Evolutionary conservation across 768 basidiomycete genomes (phyloP), one percentile per base, ranked within the genome.

Genomic region (Botryobasidium botryosum): DNA sequence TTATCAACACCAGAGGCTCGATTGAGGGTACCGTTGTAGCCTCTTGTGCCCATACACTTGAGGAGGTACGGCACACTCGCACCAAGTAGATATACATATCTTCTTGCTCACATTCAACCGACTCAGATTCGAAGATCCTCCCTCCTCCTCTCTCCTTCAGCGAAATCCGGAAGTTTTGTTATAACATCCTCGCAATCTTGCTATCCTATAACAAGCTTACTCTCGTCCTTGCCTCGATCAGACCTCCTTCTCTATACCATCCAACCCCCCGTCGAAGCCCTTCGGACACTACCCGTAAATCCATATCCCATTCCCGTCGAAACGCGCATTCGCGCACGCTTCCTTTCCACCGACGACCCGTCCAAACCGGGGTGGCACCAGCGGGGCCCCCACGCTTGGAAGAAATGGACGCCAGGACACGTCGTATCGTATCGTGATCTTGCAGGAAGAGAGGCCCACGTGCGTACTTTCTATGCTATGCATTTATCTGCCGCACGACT

Each of bases 11-110:
- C 27, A 47, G 24, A 44, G 47, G 55, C 6, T 59, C 64, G 45
- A 53, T 7, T n/a, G 18, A 5, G 35, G 38, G 40, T 3, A 37
- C 61, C 6, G 50, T 71, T 13, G 52, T 77, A 28, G 48, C 75
- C 20, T 71, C 71, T 8, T 79, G 76, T 52, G 72, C 70, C 5
- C 77, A 79, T 55, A 75, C 77, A 2, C 55, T 79, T 23, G 70
- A 77, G 57, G 69, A 75, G 70, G 75, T 67, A 17, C 13, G 28
- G 21, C n/a, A n/a, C n/a, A n/a, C n/a, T n/a, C n/a, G n/a, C n/a
- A n/a, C n/a, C n/a, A n/a, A n/a, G n/a, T n/a, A n/a, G n/a, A n/a
- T n/a, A n/a, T n/a, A n/a, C n/a, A 39, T 31, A 25, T 35, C 28
- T 8, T 21, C 2, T 24, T 7, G n/a, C 21, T 44, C 43, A 24